These are phyloP conservation scores for Piromyces sp. DNA, from an alignment of 192 early-diverging fungal species.

Conservation along the genomic window DNA sequence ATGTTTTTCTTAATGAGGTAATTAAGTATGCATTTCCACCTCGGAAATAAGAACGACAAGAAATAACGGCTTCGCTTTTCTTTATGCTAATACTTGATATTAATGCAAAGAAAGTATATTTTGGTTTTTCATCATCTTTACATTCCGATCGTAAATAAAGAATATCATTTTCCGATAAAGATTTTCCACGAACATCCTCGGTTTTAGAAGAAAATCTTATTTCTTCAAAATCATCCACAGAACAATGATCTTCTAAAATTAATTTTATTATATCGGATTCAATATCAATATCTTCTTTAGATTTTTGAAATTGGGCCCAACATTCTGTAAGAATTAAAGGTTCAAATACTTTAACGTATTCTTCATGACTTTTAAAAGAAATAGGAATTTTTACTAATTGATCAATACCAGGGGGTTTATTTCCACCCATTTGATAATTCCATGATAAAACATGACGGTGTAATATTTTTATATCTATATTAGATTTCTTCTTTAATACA, in stretches of 20 bases:
- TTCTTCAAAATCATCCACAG: slow-evolving; percentile 54
- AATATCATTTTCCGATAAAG: not conserved
- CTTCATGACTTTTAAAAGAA: slow-evolving; percentile 27
- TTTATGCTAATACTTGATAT: not conserved
- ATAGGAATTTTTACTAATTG: slow-evolving; percentile 29
- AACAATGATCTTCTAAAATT: slow-evolving; percentile 28
- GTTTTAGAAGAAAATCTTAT: not conserved
- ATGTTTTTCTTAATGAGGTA: not conserved
- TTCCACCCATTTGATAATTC: slow-evolving; percentile 27
- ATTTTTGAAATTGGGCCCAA: slow-evolving; percentile 63
- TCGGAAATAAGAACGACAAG: not conserved
- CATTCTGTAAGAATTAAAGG: slow-evolving; percentile 67
- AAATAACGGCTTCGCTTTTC: not conserved
- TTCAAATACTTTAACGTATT: slow-evolving; percentile 55
- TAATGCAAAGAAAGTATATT: not conserved
- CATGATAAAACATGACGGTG: slow-evolving; percentile 44
- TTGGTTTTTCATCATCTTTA: not conserved
- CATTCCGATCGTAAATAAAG: not conserved
- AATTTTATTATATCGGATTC: slow-evolving; percentile 20
- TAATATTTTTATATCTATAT: slow-evolving; percentile 6
- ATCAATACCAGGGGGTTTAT: slow-evolving; percentile 28
- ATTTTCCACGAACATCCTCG: not conserved
- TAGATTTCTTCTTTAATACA: not conserved
- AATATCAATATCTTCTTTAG: slow-evolving; percentile 41
- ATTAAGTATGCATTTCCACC: not conserved